Conservation (phyloP, 1,284 basidiomycete genomes). For the Fomitopsis schrenkii region DNA sequence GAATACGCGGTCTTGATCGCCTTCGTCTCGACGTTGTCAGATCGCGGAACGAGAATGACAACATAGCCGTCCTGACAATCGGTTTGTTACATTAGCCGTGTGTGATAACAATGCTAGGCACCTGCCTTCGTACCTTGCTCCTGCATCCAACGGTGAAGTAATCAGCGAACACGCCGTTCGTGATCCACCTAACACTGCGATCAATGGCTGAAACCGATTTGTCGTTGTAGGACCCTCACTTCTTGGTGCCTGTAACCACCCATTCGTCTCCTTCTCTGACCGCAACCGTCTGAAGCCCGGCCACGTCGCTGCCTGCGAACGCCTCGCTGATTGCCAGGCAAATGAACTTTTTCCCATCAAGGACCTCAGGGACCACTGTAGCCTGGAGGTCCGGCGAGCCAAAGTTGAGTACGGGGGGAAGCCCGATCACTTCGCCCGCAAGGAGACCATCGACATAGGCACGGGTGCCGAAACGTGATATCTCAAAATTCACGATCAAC, state of each 20-base stretch:
- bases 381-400: conserved; percentile 74
- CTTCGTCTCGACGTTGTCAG: conserved; percentile 83
- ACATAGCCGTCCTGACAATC: conserved; percentile 67
- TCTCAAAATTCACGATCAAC: conserved; percentile 85
- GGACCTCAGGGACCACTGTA: conserved; percentile 60
- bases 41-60: conserved; percentile 81
- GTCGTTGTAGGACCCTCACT: conserved; percentile 34
- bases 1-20: conserved; percentile 91
- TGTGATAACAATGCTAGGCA: background rate
- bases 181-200: conserved; percentile 74
- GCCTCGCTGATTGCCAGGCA: conserved; percentile 75
- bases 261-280: conserved; percentile 79
- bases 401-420: conserved; percentile 87
- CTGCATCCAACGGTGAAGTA: conserved; percentile 78
- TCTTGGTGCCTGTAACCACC: conserved; percentile 89
- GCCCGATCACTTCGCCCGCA: conserved; percentile 79
- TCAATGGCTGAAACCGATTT: background rate
- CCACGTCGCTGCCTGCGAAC: conserved; percentile 92
- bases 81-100: background rate
- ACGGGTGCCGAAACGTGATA: conserved; percentile 78
- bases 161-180: conserved; percentile 81
- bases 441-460: conserved; percentile 83
- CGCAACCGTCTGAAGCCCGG: conserved; percentile 82
- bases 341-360: conserved; percentile 81
- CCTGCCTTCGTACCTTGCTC: conserved; percentile 45